phyloP scores from a whole-genome alignment of 78 protist species.

The Isochrysis galbana region DNA sequence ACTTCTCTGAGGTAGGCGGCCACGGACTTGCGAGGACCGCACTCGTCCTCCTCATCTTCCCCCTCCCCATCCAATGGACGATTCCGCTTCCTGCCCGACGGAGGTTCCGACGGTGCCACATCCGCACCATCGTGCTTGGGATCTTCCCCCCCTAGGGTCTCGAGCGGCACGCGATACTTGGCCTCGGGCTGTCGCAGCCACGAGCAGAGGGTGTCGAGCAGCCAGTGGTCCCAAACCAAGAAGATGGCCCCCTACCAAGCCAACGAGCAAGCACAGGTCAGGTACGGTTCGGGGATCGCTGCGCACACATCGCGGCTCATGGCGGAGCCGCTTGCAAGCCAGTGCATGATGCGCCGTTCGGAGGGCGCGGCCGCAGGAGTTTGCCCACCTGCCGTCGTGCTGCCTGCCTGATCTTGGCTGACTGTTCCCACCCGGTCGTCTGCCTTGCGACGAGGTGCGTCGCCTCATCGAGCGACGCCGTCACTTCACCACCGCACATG shows the following conservation, averaged over 20 bases:
- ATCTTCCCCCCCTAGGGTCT: not conserved
- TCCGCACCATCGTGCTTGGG: not conserved
- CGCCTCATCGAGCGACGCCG: not conserved
- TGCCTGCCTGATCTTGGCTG: not conserved
- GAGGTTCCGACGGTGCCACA: not conserved
- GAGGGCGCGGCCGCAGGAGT: too few species aligned
- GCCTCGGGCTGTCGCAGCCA: not conserved
- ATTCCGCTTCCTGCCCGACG: not conserved
- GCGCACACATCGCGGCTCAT: too few species aligned
- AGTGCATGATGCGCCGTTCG: too few species aligned
- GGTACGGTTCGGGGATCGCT: too few species aligned
- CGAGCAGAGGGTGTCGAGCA: not conserved
- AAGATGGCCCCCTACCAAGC: not conserved
- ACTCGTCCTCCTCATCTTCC: not conserved
- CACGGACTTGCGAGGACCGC: not conserved
- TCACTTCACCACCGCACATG: not conserved
- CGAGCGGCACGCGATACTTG: not conserved
- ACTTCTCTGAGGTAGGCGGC: not conserved
- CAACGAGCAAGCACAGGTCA: too few species aligned
- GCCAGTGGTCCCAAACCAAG: constrained; percentile 4
- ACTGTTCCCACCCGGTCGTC: not conserved
- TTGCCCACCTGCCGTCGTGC: not conserved
- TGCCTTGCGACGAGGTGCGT: not conserved
- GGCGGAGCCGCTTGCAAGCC: too few species aligned
- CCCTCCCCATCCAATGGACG: too few species aligned